Base-by-base conservation (phyloP, 2,329 filamentous ascomycete genomes). In the Incumbomyces lentus region DNA sequence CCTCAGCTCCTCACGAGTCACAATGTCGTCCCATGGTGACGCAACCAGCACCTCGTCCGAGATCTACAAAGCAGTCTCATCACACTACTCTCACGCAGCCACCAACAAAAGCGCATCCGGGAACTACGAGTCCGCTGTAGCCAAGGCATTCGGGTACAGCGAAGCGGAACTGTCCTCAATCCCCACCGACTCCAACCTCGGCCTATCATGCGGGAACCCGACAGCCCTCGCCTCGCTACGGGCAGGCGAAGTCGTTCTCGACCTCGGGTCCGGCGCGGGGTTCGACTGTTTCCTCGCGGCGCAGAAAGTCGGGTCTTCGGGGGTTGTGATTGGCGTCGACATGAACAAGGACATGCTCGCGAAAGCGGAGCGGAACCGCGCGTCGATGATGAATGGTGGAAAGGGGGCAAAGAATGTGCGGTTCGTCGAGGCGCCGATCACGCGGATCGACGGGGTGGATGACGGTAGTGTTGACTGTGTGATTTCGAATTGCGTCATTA, bases 401-500 rank as follows among this genome's bases (percentile, higher is more conserved):
- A 4, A 12, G 33, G 53, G 59, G 0, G 60, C 62, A 3, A 49
- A 53, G 5, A 79, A 80, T 52, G 65, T 72, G 2, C 55, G 62
- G 11, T 79, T 81, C 48, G 53, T 79, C 48, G 60, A 76, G 49
- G 63, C 67, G 2, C 57, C 55, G 14, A 79, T 82, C 55, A 78
- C 72, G 0, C 53, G 62, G 2, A 70, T 79, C 16, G 34, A 41
- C 12, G 33, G 33, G 2, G 60, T 80, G 0, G 57, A 63, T 1
- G 52, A 60, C 8, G 55, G 50, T 7, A 70, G 57, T 13, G 72
- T 68, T 14, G 68, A 80, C 59, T 74, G 73, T 54, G 70, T 82
- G 47, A 78, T 81, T 52, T 76, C 71, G 51, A 83, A 82, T 61
- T 83, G 78, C 49, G 76, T 79, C 19, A 62, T 81, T 49, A 81